These are phyloP conservation scores for Rhizopogon rudus DNA, from an alignment of 768 basidiomycete species.

Conservation along the genomic window DNA sequence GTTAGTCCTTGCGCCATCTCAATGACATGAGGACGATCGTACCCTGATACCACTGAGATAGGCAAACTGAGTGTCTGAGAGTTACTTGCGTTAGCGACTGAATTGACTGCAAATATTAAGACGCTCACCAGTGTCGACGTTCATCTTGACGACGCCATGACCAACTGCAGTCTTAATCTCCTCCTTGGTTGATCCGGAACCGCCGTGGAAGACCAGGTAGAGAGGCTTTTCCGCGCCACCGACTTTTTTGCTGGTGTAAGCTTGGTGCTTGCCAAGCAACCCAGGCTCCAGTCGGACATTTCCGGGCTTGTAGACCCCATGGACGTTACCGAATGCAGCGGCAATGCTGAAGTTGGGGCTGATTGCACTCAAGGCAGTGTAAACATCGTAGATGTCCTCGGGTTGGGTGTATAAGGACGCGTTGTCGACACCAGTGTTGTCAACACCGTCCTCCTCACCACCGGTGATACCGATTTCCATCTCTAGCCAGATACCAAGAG, in stretches of 20 bases:
- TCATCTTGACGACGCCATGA: conserved; percentile 98
- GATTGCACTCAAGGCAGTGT: conserved; percentile 78
- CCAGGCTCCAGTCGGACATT: conserved; percentile 94
- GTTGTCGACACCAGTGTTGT: conserved; percentile 96
- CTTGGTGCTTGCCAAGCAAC: conserved; percentile 89
- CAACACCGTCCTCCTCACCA: conserved; percentile 99
- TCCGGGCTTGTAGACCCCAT: conserved; percentile 99
- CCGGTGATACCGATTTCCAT: conserved; percentile 99
- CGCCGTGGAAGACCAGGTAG: conserved; percentile 99
- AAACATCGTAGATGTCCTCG: conserved; percentile 90
- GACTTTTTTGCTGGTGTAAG: conserved; percentile 63
- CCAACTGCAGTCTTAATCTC: conserved; percentile 91
- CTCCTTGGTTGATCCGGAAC: conserved; percentile 94
- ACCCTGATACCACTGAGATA: conserved; percentile 84
- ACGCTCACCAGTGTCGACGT: conserved; percentile 77
- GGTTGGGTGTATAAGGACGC: conserved; percentile 94
- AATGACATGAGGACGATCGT: conserved; percentile 13
- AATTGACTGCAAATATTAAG: not conserved
- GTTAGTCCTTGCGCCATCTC: not conserved
- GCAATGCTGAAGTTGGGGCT: conserved; percentile 96
- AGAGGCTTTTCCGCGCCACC: conserved; percentile 70
- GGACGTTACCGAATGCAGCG: conserved; percentile 97
- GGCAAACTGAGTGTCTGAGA: conserved; percentile 86
- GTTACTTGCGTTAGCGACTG: conserved; percentile 3
- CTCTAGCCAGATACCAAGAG: conserved; percentile 93